Evolutionary conservation across 768 basidiomycete genomes (phyloP).

Genomic region (Glaciozyma antarctica): DNA sequence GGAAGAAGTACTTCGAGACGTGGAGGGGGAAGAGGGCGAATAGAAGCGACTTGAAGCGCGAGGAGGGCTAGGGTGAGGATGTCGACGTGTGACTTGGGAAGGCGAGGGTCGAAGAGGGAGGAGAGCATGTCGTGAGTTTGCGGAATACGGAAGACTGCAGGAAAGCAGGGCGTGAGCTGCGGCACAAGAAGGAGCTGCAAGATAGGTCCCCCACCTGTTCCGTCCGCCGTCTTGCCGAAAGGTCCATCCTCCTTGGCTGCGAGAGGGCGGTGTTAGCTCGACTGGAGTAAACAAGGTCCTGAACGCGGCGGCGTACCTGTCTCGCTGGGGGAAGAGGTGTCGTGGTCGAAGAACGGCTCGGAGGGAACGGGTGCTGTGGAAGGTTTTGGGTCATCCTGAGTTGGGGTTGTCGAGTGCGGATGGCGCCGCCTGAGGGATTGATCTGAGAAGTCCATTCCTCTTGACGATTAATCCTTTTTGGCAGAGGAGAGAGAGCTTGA

Average conservation of each 20-base stretch:
- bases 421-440: no score
- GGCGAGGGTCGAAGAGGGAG: constrained; percentile 66
- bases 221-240: constrained; percentile 64
- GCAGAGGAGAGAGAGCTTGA: no score
- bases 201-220: constrained; percentile 11
- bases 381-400: no score
- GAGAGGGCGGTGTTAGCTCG: not conserved
- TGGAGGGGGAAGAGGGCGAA: constrained; percentile 56
- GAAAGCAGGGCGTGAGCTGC: no score
- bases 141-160: constrained; percentile 81
- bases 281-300: not conserved
- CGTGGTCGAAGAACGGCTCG: not conserved
- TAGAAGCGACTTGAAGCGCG: constrained; percentile 62
- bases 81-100: constrained; percentile 82
- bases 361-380: not conserved
- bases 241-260: constrained; percentile 50
- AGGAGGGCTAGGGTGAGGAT: constrained; percentile 71
- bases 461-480: no score
- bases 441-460: no score
- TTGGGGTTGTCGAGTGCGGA: no score
- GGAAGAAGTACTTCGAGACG: constrained; percentile 58
- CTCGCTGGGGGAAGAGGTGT: not conserved
- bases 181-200: no score
- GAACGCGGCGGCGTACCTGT: not conserved
- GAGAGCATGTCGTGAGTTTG: constrained; percentile 86